Conservation (phyloP, 371 early-diverging fungal genomes). For the Mortierella sp. region DNA sequence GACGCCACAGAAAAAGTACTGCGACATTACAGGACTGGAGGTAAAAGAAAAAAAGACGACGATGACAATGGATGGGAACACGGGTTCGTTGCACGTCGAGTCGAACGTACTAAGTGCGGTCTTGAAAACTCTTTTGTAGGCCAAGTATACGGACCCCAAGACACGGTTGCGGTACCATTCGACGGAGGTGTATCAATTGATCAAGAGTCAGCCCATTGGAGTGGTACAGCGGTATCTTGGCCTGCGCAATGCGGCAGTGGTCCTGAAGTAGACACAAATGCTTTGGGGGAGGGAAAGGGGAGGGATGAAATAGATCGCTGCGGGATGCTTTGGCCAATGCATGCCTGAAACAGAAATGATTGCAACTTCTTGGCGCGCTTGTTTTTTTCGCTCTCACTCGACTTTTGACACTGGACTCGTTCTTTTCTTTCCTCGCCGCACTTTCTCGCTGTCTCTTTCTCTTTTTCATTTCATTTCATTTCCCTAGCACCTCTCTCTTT, state of each 20-base stretch:
- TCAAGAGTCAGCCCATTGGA: constrained; percentile 77
- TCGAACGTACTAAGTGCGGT: not conserved
- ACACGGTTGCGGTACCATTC: constrained; percentile 85
- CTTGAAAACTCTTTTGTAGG: constrained; percentile 30
- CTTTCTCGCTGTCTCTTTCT: not conserved
- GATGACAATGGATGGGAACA: not conserved
- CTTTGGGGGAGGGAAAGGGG: no score
- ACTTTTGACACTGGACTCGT: no score
- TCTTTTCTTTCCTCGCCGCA: not conserved
- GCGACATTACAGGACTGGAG: constrained; percentile 89
- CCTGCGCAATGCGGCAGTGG: constrained; percentile 84
- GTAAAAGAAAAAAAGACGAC: no score
- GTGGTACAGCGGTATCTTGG: constrained; percentile 86
- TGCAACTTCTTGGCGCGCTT: no score
- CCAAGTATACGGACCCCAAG: constrained; percentile 90
- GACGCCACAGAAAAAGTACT: constrained; percentile 88
- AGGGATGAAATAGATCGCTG: no score
- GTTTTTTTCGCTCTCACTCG: no score
- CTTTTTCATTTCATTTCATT: not conserved
- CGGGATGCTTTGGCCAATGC: no score
- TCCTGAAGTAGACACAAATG: constrained; percentile 68
- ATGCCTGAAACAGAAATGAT: no score
- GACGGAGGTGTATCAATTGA: constrained; percentile 83
- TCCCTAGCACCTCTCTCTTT: not conserved
- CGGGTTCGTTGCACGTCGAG: no score